A percentile compares a stretch with the other conserved stretches of the same genome.
phyloP scores from a whole-genome alignment of 805 yeast species.

The Priceomyces medius region DNA sequence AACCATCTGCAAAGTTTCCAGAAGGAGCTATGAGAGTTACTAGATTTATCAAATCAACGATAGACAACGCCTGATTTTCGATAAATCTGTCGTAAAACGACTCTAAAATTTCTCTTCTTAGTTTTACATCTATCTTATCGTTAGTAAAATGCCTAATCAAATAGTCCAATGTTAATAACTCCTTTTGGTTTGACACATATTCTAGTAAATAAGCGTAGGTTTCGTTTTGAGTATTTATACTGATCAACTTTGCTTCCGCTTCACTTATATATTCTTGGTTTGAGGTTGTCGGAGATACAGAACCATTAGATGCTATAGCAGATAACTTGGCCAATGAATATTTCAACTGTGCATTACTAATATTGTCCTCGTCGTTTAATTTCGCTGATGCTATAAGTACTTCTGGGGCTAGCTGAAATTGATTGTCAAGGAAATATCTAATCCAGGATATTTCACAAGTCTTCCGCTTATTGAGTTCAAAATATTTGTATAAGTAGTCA shows the following conservation, averaged over 20 bases:
- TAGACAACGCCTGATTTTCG: constrained; percentile 37
- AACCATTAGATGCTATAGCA: constrained; percentile 43
- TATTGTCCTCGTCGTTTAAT: constrained; percentile 34
- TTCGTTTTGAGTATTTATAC: constrained; percentile 49
- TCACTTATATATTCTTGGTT: constrained; percentile 31
- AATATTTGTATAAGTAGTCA: constrained; percentile 49
- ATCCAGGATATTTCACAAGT: constrained; percentile 72
- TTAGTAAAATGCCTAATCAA: constrained; percentile 18
- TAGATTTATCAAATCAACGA: constrained; percentile 50
- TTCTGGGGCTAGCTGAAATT: constrained; percentile 50
- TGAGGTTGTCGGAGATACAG: constrained; percentile 15
- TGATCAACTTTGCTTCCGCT: constrained; percentile 51
- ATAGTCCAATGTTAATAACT: constrained; percentile 9
- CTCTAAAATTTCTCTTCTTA: constrained; percentile 17
- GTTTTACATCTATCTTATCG: constrained; percentile 10
- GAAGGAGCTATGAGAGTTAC: constrained; percentile 46
- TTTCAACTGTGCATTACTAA: constrained; percentile 51
- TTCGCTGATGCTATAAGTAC: constrained; percentile 44
- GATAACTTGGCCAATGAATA: constrained; percentile 73
- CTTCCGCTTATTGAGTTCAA: constrained; percentile 39
- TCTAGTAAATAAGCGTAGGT: constrained; percentile 20
- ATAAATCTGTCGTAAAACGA: constrained; percentile 29
- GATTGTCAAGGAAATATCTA: constrained; percentile 51
- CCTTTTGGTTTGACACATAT: constrained; percentile 12
- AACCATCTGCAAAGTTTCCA: constrained; percentile 17